Percentiles rank a stretch among this genome's conserved stretches.
phyloP scores from a whole-genome alignment of 2,329 filamentous ascomycete species.

The Massarina eburnea region DNA sequence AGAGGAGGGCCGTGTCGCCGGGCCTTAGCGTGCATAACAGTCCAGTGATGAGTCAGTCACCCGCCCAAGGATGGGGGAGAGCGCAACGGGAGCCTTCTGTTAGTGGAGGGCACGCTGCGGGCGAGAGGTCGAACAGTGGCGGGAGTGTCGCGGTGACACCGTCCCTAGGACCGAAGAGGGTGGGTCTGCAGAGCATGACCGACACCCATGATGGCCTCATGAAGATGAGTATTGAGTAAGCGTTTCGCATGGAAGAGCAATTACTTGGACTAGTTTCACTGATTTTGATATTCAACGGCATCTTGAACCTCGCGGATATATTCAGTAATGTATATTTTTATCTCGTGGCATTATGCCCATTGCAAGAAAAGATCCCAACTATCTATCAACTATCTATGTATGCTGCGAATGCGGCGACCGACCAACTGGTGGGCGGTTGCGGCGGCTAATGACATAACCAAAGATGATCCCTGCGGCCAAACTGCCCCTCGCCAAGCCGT shows the following conservation, averaged over 20 bases:
- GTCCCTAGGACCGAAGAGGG: conserved; percentile 48
- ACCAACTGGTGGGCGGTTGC: background rate
- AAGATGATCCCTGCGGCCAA: conserved; percentile 5
- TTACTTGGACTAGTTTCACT: no score
- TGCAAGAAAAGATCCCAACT: background rate
- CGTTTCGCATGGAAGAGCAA: no score
- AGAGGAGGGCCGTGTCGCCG: conserved; percentile 86
- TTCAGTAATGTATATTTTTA: conserved; percentile 1
- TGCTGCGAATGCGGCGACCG: no score
- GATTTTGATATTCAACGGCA: background rate
- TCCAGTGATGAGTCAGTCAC: conserved; percentile 78
- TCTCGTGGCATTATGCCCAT: background rate
- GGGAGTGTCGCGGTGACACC: conserved; percentile 51
- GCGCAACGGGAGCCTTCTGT: conserved; percentile 59
- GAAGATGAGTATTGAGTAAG: conserved; percentile 92
- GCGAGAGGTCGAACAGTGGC: conserved; percentile 51
- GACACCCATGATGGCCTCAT: conserved; percentile 95
- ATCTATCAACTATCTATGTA: background rate
- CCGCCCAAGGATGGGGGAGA: conserved; percentile 76
- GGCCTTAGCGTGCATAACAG: conserved; percentile 90
- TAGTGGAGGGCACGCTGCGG: conserved; percentile 49
- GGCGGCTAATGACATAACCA: conserved; percentile 5
- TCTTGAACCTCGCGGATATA: conserved; percentile 4
- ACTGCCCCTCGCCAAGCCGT: conserved; percentile 15
- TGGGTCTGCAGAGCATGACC: conserved; percentile 80